Evolutionary conservation across 2,329 filamentous ascomycete genomes (phyloP), one percentile per base, ranked within the genome.

Genomic region (Apiospora malaysiana): DNA sequence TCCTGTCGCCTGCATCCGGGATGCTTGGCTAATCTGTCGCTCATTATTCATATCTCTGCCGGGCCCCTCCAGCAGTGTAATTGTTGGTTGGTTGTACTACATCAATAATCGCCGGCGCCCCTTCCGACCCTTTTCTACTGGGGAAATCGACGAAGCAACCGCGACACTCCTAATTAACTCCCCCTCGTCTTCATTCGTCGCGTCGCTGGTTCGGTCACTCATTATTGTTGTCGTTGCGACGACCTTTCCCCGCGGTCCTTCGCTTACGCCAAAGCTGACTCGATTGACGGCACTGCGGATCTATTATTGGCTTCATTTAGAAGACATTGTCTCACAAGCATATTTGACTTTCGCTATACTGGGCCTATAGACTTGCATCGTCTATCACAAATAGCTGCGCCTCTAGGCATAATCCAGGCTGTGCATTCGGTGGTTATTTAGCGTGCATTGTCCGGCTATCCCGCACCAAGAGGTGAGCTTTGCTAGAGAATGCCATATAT

Each of bases 31-130:
- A 45, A 47, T 40, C 4, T 32, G 46, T 68, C 45, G 9, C 21
- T 47, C 66, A 6, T 47, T 27, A 21, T 68, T 37, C 43, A n/a
- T 47, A 18, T 47, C 16, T 68, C 16, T 68, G 43, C 23, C 56
- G 40, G 56, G 56, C 21, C 56, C 32, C 37, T 18, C 51, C 51
- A 59, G 51, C 51, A 59, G 27, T 16, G 51, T 59, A 59, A 59
- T 59, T 37, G 51, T 59, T 59, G 51, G 51, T 59, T 59, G 51
- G 51, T 59, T 59, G 27, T 59, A 59, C 18, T 37, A n/a, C 40
- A 45, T 45, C 56, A 63, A 21, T 63, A 63, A 63, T 63, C 56
- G 56, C 56, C 56, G 32, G 49, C 49, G 49, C 49, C 25, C 49
- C 23, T 56, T 27, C 49, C 23, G 47, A 51, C 63, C 14, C 37